Evolutionary conservation across 768 basidiomycete genomes (phyloP), one percentile per base, ranked within the genome.

Genomic region (Hortiboletus campestris): DNA sequence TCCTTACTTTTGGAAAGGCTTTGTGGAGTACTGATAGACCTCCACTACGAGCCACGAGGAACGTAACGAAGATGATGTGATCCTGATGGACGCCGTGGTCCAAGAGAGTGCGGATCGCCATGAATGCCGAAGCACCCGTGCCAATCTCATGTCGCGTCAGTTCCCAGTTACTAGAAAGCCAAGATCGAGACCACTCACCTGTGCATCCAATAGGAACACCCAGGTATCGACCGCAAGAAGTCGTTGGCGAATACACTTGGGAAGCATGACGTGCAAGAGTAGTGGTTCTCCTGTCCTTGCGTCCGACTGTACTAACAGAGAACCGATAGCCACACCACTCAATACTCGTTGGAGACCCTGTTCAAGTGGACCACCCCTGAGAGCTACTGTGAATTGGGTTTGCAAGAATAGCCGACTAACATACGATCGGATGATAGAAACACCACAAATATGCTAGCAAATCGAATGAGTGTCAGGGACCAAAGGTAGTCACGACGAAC

Each of bases 101-200:
- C 17, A 98, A 80, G 11, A 98, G 76, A 12, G 96, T 83, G 29
- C 96, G 88, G 57, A 99, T 91, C 0, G 94, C 88, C 96, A 98
- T 98, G 70, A 98, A 90, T 19, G 88, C 87, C 4, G 91, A 85
- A 0, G 95, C 94, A 6, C 88, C 96, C 0, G 96, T 98, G 7
- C 92, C 94, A 68, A 98, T 93, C 87, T 96, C 48, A 40, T 55
- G 49, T n/a, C 47, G 42, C 17, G 42, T 45, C 38, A 44, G 51
- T 17, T 12, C 12, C 10, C 5, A 13, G 45, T 40, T 6, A 25
- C 6, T 7, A 16, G 9, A 50, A 36, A 49, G 9, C 16, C 11
- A 36, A 16, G 29, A 36, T n/a, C 35, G 2, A 36, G 22, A 44
- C 66, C 17, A 28, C 45, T 46, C 65, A 85, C 91, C 78, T 96